Conservation (phyloP, 306 rosid genomes). For the Quercus rubra region DNA sequence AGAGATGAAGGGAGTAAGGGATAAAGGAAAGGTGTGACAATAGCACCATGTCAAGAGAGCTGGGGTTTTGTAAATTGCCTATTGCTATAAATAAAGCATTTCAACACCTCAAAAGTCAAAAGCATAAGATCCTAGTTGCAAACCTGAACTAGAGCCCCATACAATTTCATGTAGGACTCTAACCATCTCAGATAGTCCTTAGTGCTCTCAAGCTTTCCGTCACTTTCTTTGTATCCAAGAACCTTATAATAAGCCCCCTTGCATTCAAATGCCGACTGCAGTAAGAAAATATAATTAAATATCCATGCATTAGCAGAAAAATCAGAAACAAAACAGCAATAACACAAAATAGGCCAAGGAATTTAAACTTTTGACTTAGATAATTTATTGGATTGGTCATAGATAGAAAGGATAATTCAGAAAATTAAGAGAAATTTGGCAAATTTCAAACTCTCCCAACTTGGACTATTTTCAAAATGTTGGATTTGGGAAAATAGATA, state of each 20-base stretch:
- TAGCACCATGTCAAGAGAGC: neutral
- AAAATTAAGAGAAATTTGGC: neutral
- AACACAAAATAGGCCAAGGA: neutral
- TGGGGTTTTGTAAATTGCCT: neutral
- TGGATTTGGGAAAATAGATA: neutral
- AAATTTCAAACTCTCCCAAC: neutral
- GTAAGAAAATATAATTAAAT: slow-evolving; percentile 4
- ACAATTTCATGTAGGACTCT: slow-evolving; percentile 65
- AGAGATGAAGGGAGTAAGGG: neutral
- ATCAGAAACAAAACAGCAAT: neutral
- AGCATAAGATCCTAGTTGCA: slow-evolving; percentile 17
- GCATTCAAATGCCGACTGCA: slow-evolving; percentile 64
- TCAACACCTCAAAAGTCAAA: slow-evolving; percentile 2
- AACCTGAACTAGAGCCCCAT: slow-evolving; percentile 90
- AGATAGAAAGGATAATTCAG: neutral
- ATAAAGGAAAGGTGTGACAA: neutral
- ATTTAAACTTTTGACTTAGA: neutral
- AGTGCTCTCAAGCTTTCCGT: slow-evolving; percentile 61
- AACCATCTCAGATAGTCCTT: slow-evolving; percentile 60
- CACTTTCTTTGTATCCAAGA: slow-evolving; percentile 63
- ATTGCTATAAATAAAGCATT: neutral
- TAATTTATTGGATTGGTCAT: neutral
- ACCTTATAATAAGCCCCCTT: slow-evolving; percentile 61
- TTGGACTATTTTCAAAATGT: neutral
- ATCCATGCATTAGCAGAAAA: slow-evolving; percentile 14